Evolutionary conservation across 2,329 filamentous ascomycete species (phyloP).

Genomic region (Stagonosporopsis vannaccii): DNA sequence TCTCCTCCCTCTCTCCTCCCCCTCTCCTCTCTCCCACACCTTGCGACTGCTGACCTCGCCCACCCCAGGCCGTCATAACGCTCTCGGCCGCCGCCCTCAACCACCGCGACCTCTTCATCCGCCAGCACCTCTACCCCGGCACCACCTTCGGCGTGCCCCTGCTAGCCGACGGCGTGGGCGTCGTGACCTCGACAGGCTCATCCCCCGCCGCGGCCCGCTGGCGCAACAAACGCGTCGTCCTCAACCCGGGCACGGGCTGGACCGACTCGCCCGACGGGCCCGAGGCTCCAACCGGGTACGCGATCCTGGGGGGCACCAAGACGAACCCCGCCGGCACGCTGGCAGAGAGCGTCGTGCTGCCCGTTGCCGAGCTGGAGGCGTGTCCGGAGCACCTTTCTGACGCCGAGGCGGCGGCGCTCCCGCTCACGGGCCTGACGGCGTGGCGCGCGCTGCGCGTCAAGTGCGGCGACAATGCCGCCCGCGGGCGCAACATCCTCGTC

Average conservation of each 20-base stretch:
- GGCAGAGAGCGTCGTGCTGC: constrained; percentile 74
- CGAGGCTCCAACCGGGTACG: constrained; percentile 67
- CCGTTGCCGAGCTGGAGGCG: constrained; percentile 75
- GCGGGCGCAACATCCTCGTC: constrained; percentile 78
- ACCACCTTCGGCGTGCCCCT: constrained; percentile 81
- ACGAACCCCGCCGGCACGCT: constrained; percentile 72
- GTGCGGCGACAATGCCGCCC: constrained; percentile 64
- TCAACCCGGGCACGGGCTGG: constrained; percentile 84
- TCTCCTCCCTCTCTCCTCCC: neutral
- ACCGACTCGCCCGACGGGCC: constrained; percentile 73
- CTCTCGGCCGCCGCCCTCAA: constrained; percentile 85
- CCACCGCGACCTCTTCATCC: constrained; percentile 94
- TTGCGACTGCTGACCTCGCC: too few relatives aligned
- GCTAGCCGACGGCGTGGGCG: constrained; percentile 81
- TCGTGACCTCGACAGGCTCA: constrained; percentile 69
- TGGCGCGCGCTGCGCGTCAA: constrained; percentile 89
- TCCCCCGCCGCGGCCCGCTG: constrained; percentile 59
- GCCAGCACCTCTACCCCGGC: constrained; percentile 88
- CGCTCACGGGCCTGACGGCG: constrained; percentile 83
- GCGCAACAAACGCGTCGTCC: constrained; percentile 73
- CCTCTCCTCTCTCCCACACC: too few relatives aligned
- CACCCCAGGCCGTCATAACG: constrained; percentile 73
- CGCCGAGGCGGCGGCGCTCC: constrained; percentile 81
- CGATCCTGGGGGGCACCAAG: constrained; percentile 74
- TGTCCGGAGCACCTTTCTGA: constrained; percentile 75